Evolutionary conservation across 257 asterid species (phyloP).

Genomic region (Penstemon barbatus): DNA sequence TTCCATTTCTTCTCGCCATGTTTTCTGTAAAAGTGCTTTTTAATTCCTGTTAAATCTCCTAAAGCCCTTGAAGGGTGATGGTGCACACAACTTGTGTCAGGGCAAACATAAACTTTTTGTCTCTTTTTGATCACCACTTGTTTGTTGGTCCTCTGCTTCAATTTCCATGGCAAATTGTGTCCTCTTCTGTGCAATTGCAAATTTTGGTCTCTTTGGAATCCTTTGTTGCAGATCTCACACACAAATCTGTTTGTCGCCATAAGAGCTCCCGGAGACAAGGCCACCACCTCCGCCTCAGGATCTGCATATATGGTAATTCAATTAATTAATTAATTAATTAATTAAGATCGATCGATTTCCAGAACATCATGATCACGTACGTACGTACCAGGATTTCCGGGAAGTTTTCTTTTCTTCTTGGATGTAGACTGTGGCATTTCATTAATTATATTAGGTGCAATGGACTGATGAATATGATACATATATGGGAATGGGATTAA

Average conservation of each 20-base stretch:
- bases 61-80: constrained; percentile 66
- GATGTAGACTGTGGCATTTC: constrained; percentile 39
- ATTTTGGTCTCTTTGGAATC: constrained; percentile 75
- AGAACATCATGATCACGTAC: no score
- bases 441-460: constrained; percentile 21
- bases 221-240: constrained; percentile 77
- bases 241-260: constrained; percentile 73
- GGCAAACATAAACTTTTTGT: constrained; percentile 58
- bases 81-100: constrained; percentile 67
- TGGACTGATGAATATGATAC: not conserved
- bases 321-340: not conserved
- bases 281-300: constrained; percentile 74
- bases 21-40: constrained; percentile 64
- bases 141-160: constrained; percentile 55
- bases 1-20: constrained; percentile 86
- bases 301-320: constrained; percentile 32
- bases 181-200: constrained; percentile 72
- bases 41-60: constrained; percentile 72
- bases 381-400: constrained; percentile 57
- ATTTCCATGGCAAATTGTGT: constrained; percentile 76
- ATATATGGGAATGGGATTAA: no score
- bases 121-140: constrained; percentile 51
- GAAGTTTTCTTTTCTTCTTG: constrained; percentile 70
- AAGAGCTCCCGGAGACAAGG: constrained; percentile 57
- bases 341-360: no score